Percentiles rank a stretch among this genome's conserved stretches.
Evolutionary conservation across 495 filamentous ascomycete species (phyloP).

Genomic region (Terfezia boudieri): DNA sequence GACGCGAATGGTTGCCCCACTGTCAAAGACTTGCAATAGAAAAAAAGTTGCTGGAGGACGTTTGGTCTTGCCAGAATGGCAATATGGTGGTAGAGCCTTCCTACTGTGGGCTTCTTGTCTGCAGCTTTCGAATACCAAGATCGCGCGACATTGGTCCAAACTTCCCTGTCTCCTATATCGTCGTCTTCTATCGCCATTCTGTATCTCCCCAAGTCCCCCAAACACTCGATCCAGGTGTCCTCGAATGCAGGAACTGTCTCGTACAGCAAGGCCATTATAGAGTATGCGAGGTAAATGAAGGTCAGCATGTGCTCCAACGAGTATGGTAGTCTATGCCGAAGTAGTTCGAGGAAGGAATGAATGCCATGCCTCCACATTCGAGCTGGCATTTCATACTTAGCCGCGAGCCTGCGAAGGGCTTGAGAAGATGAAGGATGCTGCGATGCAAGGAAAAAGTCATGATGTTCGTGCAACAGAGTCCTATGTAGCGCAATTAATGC

Average conservation of each 20-base stretch:
- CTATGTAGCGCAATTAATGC: constrained; percentile 48
- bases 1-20: constrained; percentile 26
- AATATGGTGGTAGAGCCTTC: constrained; percentile 64
- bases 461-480: constrained; percentile 52
- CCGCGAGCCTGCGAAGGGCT: constrained; percentile 34
- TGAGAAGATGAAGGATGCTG: constrained; percentile 48
- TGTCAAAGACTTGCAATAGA: constrained; percentile 29
- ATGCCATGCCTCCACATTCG: constrained; percentile 75
- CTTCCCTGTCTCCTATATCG: constrained; percentile 45
- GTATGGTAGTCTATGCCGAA: constrained; percentile 44
- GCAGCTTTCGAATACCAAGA: constrained; percentile 67
- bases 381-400: constrained; percentile 58
- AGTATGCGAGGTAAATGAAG: constrained; percentile 63
- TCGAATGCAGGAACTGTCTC: constrained; percentile 56
- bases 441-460: constrained; percentile 60
- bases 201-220: constrained; percentile 55
- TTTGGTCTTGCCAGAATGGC: constrained; percentile 61
- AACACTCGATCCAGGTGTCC: constrained; percentile 78
- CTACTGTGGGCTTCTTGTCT: constrained; percentile 44
- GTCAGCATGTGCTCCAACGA: constrained; percentile 59
- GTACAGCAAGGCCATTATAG: constrained; percentile 54
- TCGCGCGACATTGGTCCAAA: constrained; percentile 53
- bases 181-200: constrained; percentile 62
- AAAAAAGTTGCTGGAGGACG: constrained; percentile 49
- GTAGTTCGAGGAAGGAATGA: constrained; percentile 50